phyloP scores from a whole-genome alignment of 1,139 yeast species.

The Suhomyces anneliseae region DNA sequence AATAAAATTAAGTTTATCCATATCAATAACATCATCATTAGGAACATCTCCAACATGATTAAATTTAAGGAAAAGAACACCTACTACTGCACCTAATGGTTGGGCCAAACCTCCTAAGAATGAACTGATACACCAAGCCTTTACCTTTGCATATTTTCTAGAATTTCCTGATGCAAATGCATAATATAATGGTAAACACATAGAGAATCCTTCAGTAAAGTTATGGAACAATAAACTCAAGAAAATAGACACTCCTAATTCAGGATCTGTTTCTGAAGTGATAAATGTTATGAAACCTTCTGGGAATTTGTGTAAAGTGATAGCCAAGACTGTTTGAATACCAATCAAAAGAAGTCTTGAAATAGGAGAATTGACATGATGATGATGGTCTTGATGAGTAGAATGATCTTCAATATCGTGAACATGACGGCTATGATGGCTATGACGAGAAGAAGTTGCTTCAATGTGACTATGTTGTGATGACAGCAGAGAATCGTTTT shows the following conservation, averaged over 20 bases:
- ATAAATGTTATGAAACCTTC: conserved; percentile 91
- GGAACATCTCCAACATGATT: conserved; percentile 29
- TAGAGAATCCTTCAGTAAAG: conserved; percentile 92
- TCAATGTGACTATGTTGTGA: background rate
- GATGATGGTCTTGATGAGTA: conserved; percentile 59
- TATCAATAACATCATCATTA: conserved; percentile 24
- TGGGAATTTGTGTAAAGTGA: conserved; percentile 87
- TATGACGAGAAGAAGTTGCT: conserved; percentile 6
- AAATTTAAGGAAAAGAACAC: conserved; percentile 54
- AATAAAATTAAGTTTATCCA: conserved; percentile 37
- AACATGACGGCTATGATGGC: conserved; percentile 4
- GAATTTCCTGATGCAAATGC: conserved; percentile 41
- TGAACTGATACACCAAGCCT: conserved; percentile 66
- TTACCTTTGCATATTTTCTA: conserved; percentile 43
- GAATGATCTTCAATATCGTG: conserved; percentile 16
- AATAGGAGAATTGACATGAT: conserved; percentile 74
- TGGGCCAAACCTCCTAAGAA: conserved; percentile 81
- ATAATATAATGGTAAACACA: conserved; percentile 86
- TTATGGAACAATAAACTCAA: conserved; percentile 85
- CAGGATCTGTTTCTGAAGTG: conserved; percentile 71
- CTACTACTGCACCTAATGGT: conserved; percentile 84
- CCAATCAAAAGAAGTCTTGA: conserved; percentile 83
- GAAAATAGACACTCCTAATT: conserved; percentile 77
- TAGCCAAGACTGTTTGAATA: conserved; percentile 83
- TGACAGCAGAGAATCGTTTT: background rate